Conservation (phyloP, 163 green algal species). For the Scenedesmus sp. region DNA sequence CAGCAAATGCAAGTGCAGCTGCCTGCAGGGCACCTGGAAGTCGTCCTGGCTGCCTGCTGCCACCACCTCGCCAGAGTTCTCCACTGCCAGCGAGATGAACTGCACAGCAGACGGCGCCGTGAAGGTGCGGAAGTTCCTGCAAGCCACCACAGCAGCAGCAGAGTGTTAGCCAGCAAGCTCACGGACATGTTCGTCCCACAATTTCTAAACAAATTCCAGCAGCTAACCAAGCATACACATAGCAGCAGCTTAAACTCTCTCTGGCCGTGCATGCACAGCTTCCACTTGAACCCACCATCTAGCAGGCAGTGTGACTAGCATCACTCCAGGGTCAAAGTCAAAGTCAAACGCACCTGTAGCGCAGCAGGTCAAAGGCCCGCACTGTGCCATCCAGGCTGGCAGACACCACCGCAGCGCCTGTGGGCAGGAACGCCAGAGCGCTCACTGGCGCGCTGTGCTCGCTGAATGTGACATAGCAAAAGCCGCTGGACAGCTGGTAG, state of each 20-base stretch:
- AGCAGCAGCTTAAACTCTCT: not conserved
- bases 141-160: not conserved
- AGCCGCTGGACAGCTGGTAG: conserved; percentile 88
- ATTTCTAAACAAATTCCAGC: no score
- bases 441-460: conserved; percentile 94
- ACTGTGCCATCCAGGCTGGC: conserved; percentile 95
- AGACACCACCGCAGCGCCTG: conserved; percentile 78
- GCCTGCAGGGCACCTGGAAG: conserved; percentile 71
- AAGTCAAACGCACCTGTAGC: conserved; percentile 44
- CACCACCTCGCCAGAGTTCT: conserved; percentile 87
- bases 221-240: not conserved
- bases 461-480: conserved; percentile 96
- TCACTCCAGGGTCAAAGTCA: no score
- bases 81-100: conserved; percentile 87
- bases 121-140: conserved; percentile 96
- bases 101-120: conserved; percentile 87
- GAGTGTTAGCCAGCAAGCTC: not conserved
- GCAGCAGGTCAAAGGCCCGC: conserved; percentile 92
- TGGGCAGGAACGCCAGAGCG: conserved; percentile 76
- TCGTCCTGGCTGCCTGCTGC: conserved; percentile 83
- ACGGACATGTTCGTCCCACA: no score
- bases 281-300: no score
- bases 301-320: no score
- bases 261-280: no score
- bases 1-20: no score